Base-by-base conservation (phyloP, 2,329 filamentous ascomycete species). In the Ceratocystis papillata region DNA sequence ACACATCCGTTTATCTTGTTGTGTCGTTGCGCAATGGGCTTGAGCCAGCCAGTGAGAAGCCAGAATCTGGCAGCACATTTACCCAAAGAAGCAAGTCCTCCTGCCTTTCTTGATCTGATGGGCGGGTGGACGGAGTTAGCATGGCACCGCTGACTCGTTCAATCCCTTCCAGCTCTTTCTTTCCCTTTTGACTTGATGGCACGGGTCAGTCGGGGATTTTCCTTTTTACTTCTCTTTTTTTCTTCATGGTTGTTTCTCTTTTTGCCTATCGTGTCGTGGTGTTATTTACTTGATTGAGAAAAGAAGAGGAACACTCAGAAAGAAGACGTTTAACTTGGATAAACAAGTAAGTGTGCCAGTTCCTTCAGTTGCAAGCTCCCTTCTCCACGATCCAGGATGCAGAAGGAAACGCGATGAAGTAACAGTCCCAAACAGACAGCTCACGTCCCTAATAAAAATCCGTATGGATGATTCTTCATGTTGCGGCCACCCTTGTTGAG, bases 231-330 rank as follows among this genome's bases (percentile, higher is more conserved):
- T 5, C 2, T 57, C 8, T 28, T 57, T 57, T 57, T 57, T 57
- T 57, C 50, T 57, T 30, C 50, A 50, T 22, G 37, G 46, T 57
- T 57, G 25, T 12, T 57, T 28, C 28, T 28, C 7, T 59, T n/a
- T 37, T 59, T 12, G 17, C 10, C 10, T 5, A 41, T 41, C 37
- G 37, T 12, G 55, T 37, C 55, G 28, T 20, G 17, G 55, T 33
- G 12, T 59, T 20, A 33, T 30, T 59, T 59, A 59, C 55, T 59
- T 30, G 28, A 37, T 33, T 37, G 17, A 59, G 55, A 59, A 59
- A 59, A 59, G 55, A 59, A 59, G 15, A 33, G 33, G 55, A 59
- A 59, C 55, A 37, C 17, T 15, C 25, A 10, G 28, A 59, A 30
- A 30, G 22, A 59, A 30, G 17, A n/a, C n/a, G 33, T 41, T 41